Percentiles rank a stretch among this genome's conserved stretches.
phyloP scores from a whole-genome alignment of 2,329 filamentous ascomycete species.

The Botryotinia globosa region DNA sequence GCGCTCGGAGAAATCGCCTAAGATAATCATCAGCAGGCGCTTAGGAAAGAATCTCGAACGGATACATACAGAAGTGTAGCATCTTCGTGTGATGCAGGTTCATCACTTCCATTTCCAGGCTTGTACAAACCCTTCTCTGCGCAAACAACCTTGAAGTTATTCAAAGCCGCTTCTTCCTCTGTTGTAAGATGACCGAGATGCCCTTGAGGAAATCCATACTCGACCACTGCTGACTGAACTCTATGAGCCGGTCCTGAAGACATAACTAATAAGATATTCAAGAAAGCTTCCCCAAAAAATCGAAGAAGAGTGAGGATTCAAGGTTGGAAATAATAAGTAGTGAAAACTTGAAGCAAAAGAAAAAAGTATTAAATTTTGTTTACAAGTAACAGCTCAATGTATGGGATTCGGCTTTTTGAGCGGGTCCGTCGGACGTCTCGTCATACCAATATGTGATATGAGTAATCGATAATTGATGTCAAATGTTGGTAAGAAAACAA shows the following conservation, averaged over 20 bases:
- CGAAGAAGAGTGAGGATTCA: not conserved
- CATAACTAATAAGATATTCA: constrained; percentile 23
- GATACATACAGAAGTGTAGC: constrained; percentile 63
- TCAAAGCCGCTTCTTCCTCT: constrained; percentile 64
- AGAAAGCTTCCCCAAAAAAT: not conserved
- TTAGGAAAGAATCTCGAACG: not conserved
- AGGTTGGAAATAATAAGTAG: not conserved
- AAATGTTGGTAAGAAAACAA: not conserved
- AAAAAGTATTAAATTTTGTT: not conserved
- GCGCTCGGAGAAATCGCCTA: constrained; percentile 82
- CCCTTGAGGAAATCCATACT: constrained; percentile 65
- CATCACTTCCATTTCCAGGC: constrained; percentile 41
- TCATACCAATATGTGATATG: constrained; percentile 2
- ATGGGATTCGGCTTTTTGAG: constrained; percentile 2
- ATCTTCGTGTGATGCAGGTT: constrained; percentile 64
- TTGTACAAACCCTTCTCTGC: constrained; percentile 63
- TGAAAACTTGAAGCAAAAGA: not conserved
- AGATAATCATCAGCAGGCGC: constrained; percentile 20
- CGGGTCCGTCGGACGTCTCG: constrained; percentile 12
- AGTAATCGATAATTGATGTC: not conserved
- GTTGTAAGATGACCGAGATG: constrained; percentile 75
- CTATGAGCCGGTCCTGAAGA: constrained; percentile 36
- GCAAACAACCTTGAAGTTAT: constrained; percentile 68
- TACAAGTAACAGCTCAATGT: not conserved
- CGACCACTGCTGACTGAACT: constrained; percentile 39